These are phyloP conservation scores for Monilinia vaccinii-corymbosi DNA, from an alignment of 2,329 filamentous ascomycete species.

Conservation along the genomic window DNA sequence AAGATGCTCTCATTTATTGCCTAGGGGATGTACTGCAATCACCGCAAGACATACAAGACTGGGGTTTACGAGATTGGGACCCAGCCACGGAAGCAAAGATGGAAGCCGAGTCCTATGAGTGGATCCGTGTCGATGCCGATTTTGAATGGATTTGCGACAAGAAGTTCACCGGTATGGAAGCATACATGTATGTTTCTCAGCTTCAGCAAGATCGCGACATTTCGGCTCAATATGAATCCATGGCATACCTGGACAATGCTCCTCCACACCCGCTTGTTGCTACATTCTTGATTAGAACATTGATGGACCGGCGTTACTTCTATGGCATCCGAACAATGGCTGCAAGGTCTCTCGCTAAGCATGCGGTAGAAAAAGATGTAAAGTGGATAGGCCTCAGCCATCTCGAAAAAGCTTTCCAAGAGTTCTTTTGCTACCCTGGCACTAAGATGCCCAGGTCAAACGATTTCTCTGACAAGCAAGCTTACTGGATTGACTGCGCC, in stretches of 20 bases:
- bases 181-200: conserved; percentile 97
- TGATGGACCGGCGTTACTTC: conserved; percentile 89
- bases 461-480: conserved; percentile 78
- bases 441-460: conserved; percentile 77
- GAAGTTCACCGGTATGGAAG: conserved; percentile 66
- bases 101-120: conserved; percentile 95
- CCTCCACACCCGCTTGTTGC: conserved; percentile 72
- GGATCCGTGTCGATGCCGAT: conserved; percentile 96
- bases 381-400: conserved; percentile 76
- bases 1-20: conserved; percentile 82
- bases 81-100: conserved; percentile 81
- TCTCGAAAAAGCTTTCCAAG: conserved; percentile 75
- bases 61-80: conserved; percentile 83
- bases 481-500: conserved; percentile 75
- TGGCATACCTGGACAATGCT: conserved; percentile 62
- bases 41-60: conserved; percentile 71
- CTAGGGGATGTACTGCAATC: conserved; percentile 83
- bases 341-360: conserved; percentile 65
- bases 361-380: conserved; percentile 56
- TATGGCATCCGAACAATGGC: conserved; percentile 86
- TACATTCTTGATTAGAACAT: conserved; percentile 78
- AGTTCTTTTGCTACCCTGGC: conserved; percentile 77
- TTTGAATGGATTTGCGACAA: conserved; percentile 96
- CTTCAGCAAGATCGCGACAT: conserved; percentile 95
- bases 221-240: conserved; percentile 71